Base-by-base conservation (phyloP, 129 eudicot species). In the Silybum marianum region DNA sequence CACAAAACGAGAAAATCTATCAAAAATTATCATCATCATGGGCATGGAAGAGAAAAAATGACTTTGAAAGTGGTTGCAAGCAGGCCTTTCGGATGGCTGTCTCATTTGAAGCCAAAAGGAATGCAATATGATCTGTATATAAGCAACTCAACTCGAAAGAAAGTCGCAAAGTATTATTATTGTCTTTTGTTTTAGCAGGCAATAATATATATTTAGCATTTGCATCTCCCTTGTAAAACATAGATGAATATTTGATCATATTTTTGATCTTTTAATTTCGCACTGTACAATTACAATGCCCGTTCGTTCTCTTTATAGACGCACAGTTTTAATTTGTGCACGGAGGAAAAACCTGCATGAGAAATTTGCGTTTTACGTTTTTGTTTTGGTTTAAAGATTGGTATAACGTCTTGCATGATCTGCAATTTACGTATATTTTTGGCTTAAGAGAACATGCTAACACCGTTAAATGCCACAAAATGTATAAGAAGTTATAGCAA, bases 131-230 rank as follows among this genome's bases (percentile, higher is more conserved):
- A 32, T 46, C 28, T 77, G 78, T 83, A 83, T 77, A 77, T 83
- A 83, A 44, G 30, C 30, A 28, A 28, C 30, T 28, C 63, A 69
- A 69, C 78, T 63, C 70, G 28, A 68, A 16, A 32, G 36, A 32
- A 32, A 69, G 40, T 76, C 72, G 77, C 16, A 76, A 26, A 28
- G 42, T 77, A 83, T 83, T 83, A 83, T 83, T 83, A 83, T 83
- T 83, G 86, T 83, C 86, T 38, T 77, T 71, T 58, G 67, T 83
- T 83, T 83, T 77, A 83, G 86, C 51, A 71, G 86, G 69, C 86
- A 83, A 77, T 83, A 72, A 83, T 83, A 83, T 77, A 72, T 83
- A 83, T 77, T 44, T 77, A 28, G 42, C 42, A 71, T n/a, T n/a
- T 60, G 78, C 78, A 72, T 60, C 30, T 58, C n/a, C 30, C 22